Conservation (phyloP, 768 basidiomycete genomes). For the Xerocomus brunneocitrinus region DNA sequence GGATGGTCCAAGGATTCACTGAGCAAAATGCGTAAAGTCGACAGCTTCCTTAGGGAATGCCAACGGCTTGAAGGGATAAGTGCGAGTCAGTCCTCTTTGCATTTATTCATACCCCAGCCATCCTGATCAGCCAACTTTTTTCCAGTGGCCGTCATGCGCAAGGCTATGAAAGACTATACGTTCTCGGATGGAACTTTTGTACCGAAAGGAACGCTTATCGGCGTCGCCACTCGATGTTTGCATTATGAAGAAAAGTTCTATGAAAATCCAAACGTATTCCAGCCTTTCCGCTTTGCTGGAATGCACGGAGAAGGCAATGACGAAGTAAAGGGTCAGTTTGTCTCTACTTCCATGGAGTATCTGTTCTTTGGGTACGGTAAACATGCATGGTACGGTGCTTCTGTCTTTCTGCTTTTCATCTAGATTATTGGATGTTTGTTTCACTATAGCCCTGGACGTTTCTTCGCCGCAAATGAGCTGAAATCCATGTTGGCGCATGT, state of each 20-base stretch:
- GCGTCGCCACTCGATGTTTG: constrained; percentile 19
- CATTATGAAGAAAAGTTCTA: constrained; percentile 27
- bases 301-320: constrained; percentile 28
- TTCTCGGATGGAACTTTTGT: constrained; percentile 37
- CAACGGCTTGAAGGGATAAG: constrained; percentile 30
- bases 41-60: constrained; percentile 16
- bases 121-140: background rate
- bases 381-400: constrained; percentile 11
- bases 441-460: constrained; percentile 13
- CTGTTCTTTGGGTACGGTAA: constrained; percentile 34
- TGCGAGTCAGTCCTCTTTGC: constrained; percentile 13
- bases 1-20: constrained; percentile 19
- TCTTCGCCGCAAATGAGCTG: constrained; percentile 5
- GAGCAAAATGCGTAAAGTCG: constrained; percentile 15
- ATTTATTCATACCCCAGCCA: background rate
- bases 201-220: constrained; percentile 30
- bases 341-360: constrained; percentile 27
- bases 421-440: background rate
- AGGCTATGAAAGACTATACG: constrained; percentile 10
- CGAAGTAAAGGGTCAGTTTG: constrained; percentile 30
- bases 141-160: constrained; percentile 9
- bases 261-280: constrained; percentile 24
- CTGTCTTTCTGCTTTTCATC: background rate
- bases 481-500: constrained; percentile 17
- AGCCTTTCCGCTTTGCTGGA: constrained; percentile 37